Base-by-base conservation (phyloP, 108 stramenopile species). In the Skeletonema tropicum region DNA sequence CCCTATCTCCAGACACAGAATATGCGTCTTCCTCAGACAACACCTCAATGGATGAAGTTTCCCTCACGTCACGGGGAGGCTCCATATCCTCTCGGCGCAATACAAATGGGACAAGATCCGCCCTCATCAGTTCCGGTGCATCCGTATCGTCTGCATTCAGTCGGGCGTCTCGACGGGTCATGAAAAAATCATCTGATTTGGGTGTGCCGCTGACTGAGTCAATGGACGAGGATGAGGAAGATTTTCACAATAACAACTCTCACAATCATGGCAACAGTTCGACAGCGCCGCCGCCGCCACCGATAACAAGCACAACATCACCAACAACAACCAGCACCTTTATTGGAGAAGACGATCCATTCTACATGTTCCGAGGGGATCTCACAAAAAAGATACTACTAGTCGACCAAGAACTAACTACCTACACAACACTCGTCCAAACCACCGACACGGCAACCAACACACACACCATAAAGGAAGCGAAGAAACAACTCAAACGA, bases 381-480 rank as follows among this genome's bases (percentile, higher is more conserved):
- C 75, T 94, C 58, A 61, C 80, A n/a, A 55, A 67, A 17, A 89
- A 91, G 63, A 64, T 94, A 33, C 83, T 85, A 14, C 35, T 79
- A 13, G 90, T 89, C 49, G 87, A 90, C 39, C 89, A 86, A 19
- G 63, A 70, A 5, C 63, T 94, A 62, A 74, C 85, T 6, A 83
- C 69, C 21, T 94, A 87, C 63, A 41, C 89, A 1, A 65, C 85
- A 10, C 64, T 90, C 12, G 87, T 94, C 26, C 80, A 88, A 29
- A 82, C 86, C 64, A 90, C 89, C 45, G 92, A 94, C 68, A 94
- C 93, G 35, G 84, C 90, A 38, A 86, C 84, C 19, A 94, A 90
- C 68, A 79, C 85, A 10, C 83, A 89, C 35, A 82, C 84, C 65
- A 68, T 89, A 11, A 90, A 86, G 76, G 89, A 90, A 55, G 62